Evolutionary conservation across 768 basidiomycete species (phyloP), one percentile per base, ranked within the genome.

Genomic region (Tubosaeta brunneosetosa): DNA sequence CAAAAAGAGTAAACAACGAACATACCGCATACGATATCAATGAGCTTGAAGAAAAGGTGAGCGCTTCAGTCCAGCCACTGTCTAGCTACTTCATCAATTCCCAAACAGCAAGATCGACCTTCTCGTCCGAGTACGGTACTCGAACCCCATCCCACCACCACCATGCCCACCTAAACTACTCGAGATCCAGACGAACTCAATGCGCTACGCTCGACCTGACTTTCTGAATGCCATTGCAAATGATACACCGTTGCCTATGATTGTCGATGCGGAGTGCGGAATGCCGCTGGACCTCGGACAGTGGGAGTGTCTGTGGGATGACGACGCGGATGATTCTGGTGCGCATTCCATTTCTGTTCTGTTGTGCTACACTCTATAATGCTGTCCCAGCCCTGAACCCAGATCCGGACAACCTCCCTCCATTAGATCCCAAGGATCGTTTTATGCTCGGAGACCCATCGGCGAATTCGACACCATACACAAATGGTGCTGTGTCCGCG

Each of bases 101-200:
- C 34, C 72, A 66, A 59, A 71, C 75, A 76, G 82, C 60, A 94
- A 93, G 71, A 78, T 94, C 46, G 94, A 97, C 69, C 82, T 99
- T 26, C 78, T 97, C 49, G 91, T 95, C 46, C 85, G 92, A 49
- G 93, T 95, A 32, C 87, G 95, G 12, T 98, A 94, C 70, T 81
- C 85, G 37, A 97, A 98, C 71, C 94, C 94, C 3, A 81, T 99
- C 3, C 95, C 95, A 2, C 78, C 93, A 12, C 97, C 97, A 29
- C 93, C 97, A 77, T 97, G 91, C 77, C 97, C 97, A 6, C 95
- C 97, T 26, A 95, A 97, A 71, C 73, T 98, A 4, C 78, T 99
- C 62, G 81, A 95, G 53, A 88, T 97, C 50, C 84, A 88, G n/a
- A 97, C 95, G 32, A 81, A 89, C 65, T 86, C 93, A 6, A 79